Conservation (phyloP, 2,329 filamentous ascomycete species). For the Neofusicoccum sp. region DNA sequence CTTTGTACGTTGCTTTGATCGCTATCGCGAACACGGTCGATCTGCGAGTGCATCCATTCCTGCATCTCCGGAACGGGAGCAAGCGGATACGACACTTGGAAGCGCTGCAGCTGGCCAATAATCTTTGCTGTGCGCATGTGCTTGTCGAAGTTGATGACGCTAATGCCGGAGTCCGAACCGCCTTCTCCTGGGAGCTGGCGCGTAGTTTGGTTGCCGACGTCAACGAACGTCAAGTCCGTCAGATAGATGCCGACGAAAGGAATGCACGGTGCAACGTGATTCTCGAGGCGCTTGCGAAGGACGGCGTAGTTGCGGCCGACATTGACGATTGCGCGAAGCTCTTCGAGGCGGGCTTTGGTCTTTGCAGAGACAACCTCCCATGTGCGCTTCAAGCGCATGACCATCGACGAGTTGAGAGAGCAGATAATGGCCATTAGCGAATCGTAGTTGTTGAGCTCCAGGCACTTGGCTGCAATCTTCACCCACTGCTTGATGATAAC, state of each 20-base stretch:
- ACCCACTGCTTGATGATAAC: conserved; percentile 96
- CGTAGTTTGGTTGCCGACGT: conserved; percentile 87
- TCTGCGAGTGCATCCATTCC: conserved; percentile 85
- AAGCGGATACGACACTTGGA: conserved; percentile 90
- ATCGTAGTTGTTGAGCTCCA: conserved; percentile 94
- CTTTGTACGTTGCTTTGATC: conserved; percentile 65
- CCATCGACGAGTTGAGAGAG: conserved; percentile 88
- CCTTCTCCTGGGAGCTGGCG: conserved; percentile 68
- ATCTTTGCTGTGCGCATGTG: conserved; percentile 93
- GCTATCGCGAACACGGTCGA: conserved; percentile 70
- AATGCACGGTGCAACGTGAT: conserved; percentile 86
- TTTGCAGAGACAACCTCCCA: conserved; percentile 88
- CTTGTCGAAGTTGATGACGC: conserved; percentile 97
- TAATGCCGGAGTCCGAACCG: conserved; percentile 65
- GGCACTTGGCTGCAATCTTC: conserved; percentile 84
- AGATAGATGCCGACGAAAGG: conserved; percentile 96
- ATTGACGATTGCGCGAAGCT: conserved; percentile 82
- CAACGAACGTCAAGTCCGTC: conserved; percentile 93
- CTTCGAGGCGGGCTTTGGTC: conserved; percentile 77
- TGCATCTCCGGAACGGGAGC: conserved; percentile 85
- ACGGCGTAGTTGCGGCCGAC: conserved; percentile 88
- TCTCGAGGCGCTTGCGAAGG: conserved; percentile 78
- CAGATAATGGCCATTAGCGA: conserved; percentile 96
- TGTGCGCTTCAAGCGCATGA: conserved; percentile 82
- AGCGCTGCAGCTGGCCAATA: conserved; percentile 91